These are phyloP conservation scores for Tricholoma sp. DNA, from an alignment of 768 basidiomycete species.

Conservation along the genomic window DNA sequence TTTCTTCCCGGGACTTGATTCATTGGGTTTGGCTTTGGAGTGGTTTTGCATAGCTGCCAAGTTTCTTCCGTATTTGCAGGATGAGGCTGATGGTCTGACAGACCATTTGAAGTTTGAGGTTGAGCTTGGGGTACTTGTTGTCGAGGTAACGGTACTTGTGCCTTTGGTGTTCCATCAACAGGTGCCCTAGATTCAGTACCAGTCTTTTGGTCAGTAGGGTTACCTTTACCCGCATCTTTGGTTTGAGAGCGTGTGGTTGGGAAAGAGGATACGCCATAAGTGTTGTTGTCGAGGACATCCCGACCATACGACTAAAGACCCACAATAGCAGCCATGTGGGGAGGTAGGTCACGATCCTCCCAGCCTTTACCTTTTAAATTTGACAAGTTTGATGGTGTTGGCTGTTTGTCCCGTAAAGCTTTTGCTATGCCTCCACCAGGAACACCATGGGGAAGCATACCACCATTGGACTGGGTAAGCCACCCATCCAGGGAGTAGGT, in stretches of 20 bases:
- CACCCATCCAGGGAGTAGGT: background rate
- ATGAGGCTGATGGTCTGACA: background rate
- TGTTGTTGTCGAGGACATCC: background rate
- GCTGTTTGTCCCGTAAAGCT: background rate
- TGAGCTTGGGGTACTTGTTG: background rate
- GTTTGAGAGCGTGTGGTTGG: background rate
- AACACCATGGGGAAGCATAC: slow-evolving; percentile 1
- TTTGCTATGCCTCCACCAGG: background rate
- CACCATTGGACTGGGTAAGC: slow-evolving; percentile 5
- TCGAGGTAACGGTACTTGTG: background rate
- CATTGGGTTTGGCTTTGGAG: background rate
- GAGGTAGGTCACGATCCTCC: no score
- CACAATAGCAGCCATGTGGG: no score
- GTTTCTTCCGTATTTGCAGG: background rate
- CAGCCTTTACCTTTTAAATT: no score
- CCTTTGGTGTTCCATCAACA: background rate
- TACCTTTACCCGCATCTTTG: background rate
- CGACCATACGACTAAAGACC: background rate
- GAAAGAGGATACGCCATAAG: background rate
- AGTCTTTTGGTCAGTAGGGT: background rate
- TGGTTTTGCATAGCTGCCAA: background rate
- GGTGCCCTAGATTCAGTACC: background rate
- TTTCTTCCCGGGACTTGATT: background rate
- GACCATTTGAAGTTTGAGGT: background rate
- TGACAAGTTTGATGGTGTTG: background rate